phyloP scores from a whole-genome alignment of 805 yeast species.

The Jamesozyma jinghongensis region DNA sequence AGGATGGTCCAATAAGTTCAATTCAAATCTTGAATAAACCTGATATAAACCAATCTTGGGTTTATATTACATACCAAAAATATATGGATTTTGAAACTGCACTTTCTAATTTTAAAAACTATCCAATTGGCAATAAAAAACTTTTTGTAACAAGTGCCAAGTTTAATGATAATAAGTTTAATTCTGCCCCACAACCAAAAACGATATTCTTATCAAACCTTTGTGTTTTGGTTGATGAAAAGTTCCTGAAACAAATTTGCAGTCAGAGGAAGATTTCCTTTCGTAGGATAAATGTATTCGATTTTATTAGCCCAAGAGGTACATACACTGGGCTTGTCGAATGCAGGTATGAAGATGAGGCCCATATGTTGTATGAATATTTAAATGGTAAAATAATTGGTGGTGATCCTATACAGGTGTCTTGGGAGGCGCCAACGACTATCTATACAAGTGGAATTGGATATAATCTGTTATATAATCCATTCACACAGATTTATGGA shows the following conservation, averaged over 20 bases:
- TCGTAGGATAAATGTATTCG: slow-evolving; percentile 11
- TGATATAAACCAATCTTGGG: slow-evolving; percentile 21
- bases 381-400: slow-evolving; percentile 24
- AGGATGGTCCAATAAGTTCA: too few relatives aligned
- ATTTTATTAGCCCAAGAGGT: slow-evolving; percentile 10
- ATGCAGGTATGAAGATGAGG: slow-evolving; percentile 18
- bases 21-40: too few relatives aligned
- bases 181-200: too few relatives aligned
- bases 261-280: slow-evolving; percentile 18
- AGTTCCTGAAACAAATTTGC: slow-evolving; percentile 21
- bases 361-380: slow-evolving; percentile 16
- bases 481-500: too few relatives aligned
- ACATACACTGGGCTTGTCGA: slow-evolving; percentile 19
- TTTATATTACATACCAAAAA: slow-evolving; percentile 26
- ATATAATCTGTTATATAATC: too few relatives aligned
- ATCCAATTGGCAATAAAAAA: too few relatives aligned
- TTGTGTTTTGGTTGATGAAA: slow-evolving; percentile 23
- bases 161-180: too few relatives aligned
- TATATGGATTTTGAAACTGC: neutral
- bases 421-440: too few relatives aligned
- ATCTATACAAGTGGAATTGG: too few relatives aligned
- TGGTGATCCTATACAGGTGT: slow-evolving; percentile 19
- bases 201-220: slow-evolving; percentile 20
- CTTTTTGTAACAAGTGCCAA: too few relatives aligned
- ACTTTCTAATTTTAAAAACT: neutral